These are phyloP conservation scores for Myxozyma geophila DNA, from an alignment of 805 yeast species.

Conservation along the genomic window DNA sequence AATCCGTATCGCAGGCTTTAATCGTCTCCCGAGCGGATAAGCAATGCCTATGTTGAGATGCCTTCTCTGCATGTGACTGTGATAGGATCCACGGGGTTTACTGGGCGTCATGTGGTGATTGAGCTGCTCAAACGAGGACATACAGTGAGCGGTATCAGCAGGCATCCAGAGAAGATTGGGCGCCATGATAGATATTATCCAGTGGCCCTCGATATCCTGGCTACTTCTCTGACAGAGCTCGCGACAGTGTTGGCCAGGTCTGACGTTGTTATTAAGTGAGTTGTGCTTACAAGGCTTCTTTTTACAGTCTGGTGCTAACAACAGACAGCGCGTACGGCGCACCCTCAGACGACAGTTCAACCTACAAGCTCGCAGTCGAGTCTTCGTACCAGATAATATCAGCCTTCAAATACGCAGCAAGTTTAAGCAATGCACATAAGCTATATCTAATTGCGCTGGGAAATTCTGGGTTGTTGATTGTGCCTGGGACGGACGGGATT, in stretches of 20 bases:
- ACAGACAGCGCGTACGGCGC: constrained; percentile 12
- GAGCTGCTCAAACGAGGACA: constrained; percentile 24
- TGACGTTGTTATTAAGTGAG: constrained; percentile 16
- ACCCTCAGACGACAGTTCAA: neutral
- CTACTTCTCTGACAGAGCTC: constrained; percentile 5
- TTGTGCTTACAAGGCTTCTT: neutral
- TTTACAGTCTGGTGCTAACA: neutral
- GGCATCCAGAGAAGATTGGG: constrained; percentile 7
- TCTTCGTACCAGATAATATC: constrained; percentile 7
- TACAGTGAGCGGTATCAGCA: constrained; percentile 10
- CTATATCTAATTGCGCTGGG: constrained; percentile 18
- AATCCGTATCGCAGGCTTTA: neutral
- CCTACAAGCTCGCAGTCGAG: constrained; percentile 14
- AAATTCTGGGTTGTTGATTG: constrained; percentile 8
- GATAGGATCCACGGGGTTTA: constrained; percentile 21
- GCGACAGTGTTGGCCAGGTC: neutral
- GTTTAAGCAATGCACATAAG: neutral
- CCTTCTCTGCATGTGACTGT: constrained; percentile 12
- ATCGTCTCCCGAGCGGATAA: neutral
- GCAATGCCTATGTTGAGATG: neutral
- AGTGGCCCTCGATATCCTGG: neutral
- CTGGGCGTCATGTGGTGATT: constrained; percentile 19
- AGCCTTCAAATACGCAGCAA: constrained; percentile 16
- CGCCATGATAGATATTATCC: neutral
- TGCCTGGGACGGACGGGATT: constrained; percentile 11